Evolutionary conservation across 208 protist species (phyloP), one percentile per base, ranked within the genome.

Genomic region (Lotmaria passim): DNA sequence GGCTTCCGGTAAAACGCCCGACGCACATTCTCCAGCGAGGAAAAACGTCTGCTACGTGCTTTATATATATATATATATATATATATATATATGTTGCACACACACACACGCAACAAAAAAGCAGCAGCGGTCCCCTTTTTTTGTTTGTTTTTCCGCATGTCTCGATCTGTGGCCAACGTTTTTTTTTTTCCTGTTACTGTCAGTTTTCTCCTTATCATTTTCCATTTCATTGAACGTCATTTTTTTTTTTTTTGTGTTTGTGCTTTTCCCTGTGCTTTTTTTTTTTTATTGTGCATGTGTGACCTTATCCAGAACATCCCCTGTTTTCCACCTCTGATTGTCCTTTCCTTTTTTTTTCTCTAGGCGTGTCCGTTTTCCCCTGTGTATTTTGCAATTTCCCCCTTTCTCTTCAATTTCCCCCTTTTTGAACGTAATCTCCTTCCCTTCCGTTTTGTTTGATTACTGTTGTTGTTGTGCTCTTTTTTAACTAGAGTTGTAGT

Each of bases 271-370:
- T 39, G 26, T 34, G 47, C 23, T 39, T 21, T 15, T 38, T 36
- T 21, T 30, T 24, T 31, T 14, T 52, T 38, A 28, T 26, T 39
- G n/a, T n/a, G n/a, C n/a, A n/a, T n/a, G n/a, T n/a, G n/a, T n/a
- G n/a, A n/a, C n/a, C n/a, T n/a, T n/a, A n/a, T n/a, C n/a, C n/a
- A n/a, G n/a, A n/a, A n/a, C n/a, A n/a, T n/a, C n/a, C n/a, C n/a
- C n/a, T n/a, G n/a, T n/a, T n/a, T n/a, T 39, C 31, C 7, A 39
- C 21, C 7, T 41, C 21, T 26, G 28, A 4, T 17, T 56, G 10
- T 11, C 24, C 46, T 34, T 46, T 58, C 24, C 21, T 63, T 63
- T 62, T 28, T 67, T 67, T 60, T 73, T 57, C 47, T 34, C 23
- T 52, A 28, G 8, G 8, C 44, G 55, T 44, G 33, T 44, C 31